These are phyloP conservation scores for Fistulina hepatica DNA, from an alignment of 1,284 basidiomycete genomes.

Conservation along the genomic window DNA sequence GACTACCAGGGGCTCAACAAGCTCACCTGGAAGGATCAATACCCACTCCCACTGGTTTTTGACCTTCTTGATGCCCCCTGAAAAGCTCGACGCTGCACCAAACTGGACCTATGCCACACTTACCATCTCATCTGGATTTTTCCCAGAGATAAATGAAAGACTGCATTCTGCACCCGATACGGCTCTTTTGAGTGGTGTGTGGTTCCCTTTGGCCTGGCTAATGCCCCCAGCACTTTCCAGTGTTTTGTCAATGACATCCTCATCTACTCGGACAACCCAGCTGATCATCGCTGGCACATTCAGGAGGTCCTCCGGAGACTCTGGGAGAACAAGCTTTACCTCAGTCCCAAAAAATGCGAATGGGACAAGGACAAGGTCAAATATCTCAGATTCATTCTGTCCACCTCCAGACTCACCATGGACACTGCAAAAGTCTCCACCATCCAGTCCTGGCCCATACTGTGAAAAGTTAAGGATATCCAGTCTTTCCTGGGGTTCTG, in stretches of 20 bases:
- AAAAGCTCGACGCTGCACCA: conserved; percentile 8
- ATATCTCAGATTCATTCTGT: conserved; percentile 15
- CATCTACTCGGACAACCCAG: conserved; percentile 11
- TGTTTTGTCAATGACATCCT: conserved; percentile 14
- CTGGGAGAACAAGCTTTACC: conserved; percentile 4
- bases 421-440: conserved; percentile 22
- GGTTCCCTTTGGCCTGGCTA: conserved; percentile 21
- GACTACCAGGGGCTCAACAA: conserved; percentile 26
- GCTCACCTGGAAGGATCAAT: conserved; percentile 15
- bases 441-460: conserved; percentile 26
- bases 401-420: conserved; percentile 9
- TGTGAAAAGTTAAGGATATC: conserved; percentile 12
- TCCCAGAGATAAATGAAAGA: conserved; percentile 22
- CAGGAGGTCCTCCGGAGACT: conserved; percentile 6
- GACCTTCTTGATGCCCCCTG: conserved; percentile 18
- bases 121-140: conserved; percentile 22
- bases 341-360: too few relatives aligned
- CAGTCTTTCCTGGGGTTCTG: conserved; percentile 12
- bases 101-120: conserved; percentile 11
- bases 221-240: conserved; percentile 10
- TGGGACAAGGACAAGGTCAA: conserved; percentile 10
- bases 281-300: conserved; percentile 4
- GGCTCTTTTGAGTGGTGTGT: conserved; percentile 24
- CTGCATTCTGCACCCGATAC: conserved; percentile 21
- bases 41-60: conserved; percentile 20